Conservation (phyloP, 2,329 filamentous ascomycete genomes). For the Lecanicillium sp. region DNA sequence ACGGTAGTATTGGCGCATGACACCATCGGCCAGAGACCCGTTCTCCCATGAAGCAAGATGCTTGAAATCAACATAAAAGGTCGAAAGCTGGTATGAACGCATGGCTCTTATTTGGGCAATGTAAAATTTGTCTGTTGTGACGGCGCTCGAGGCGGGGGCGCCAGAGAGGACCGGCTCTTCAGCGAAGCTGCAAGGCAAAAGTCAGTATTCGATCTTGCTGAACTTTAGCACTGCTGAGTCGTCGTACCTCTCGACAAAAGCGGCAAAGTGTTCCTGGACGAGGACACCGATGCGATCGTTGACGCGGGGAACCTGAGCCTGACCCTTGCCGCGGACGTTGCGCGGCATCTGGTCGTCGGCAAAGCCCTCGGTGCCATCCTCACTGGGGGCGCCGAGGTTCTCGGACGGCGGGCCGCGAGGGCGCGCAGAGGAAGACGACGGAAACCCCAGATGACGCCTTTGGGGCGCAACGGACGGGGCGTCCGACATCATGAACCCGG, state of each 20-base stretch:
- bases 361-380: conserved; percentile 57
- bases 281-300: conserved; percentile 71
- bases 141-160: conserved; percentile 60
- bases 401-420: conserved; percentile 58
- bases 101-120: conserved; percentile 77
- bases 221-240: not conserved
- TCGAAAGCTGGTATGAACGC: conserved; percentile 68
- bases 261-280: conserved; percentile 70
- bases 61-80: conserved; percentile 80
- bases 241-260: conserved; percentile 68
- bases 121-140: conserved; percentile 77
- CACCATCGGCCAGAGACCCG: conserved; percentile 75
- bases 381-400: conserved; percentile 53
- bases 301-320: conserved; percentile 58
- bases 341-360: conserved; percentile 58
- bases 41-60: conserved; percentile 75
- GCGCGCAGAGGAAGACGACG: conserved; percentile 47
- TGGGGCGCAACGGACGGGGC: conserved; percentile 37
- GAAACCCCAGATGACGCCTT: conserved; percentile 38
- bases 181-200: conserved; percentile 47
- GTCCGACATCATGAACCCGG: conserved; percentile 53
- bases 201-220: not conserved
- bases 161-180: conserved; percentile 62
- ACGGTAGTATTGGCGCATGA: conserved; percentile 88
- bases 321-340: conserved; percentile 41